Percentiles rank a stretch among this genome's conserved stretches.
These are phyloP conservation scores for Mediolabrus comicus DNA, from an alignment of 108 stramenopile species.

Conservation along the genomic window DNA sequence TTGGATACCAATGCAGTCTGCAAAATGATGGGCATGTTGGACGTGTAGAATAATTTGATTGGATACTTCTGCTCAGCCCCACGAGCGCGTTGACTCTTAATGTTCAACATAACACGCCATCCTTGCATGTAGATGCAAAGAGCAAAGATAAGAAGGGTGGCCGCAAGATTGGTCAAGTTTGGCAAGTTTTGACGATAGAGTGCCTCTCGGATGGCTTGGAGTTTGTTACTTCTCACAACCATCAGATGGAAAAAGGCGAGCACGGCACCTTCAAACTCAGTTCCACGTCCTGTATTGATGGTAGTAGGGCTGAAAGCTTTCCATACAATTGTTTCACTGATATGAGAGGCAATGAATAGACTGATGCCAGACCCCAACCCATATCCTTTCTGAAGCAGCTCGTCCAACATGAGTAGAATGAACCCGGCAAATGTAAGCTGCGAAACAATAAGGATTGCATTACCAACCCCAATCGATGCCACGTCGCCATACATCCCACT, in stretches of 20 bases:
- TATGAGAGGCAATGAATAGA: conserved; percentile 99
- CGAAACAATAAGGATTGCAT: conserved; percentile 96
- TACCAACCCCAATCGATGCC: conserved; percentile 93
- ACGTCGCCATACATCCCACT: conserved; percentile 99
- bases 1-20: conserved; percentile 98
- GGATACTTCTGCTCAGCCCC: conserved; percentile 93
- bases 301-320: conserved; percentile 98
- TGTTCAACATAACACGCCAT: conserved; percentile 97
- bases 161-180: conserved; percentile 96
- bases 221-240: conserved; percentile 92
- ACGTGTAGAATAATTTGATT: conserved; percentile 99
- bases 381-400: conserved; percentile 99
- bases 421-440: conserved; percentile 96
- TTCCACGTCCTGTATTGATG: conserved; percentile 99
- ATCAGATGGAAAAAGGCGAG: conserved; percentile 97
- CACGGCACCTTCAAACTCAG: conserved; percentile 99
- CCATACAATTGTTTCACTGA: conserved; percentile 98
- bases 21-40: conserved; percentile 99
- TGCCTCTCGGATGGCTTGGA: conserved; percentile 92
- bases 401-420: conserved; percentile 97
- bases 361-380: conserved; percentile 98
- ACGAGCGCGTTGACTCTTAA: conserved; percentile 94
- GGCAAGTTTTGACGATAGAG: conserved; percentile 98
- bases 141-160: conserved; percentile 94
- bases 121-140: conserved; percentile 99